Percentiles rank a stretch among this genome's conserved stretches.
Evolutionary conservation across 2,329 filamentous ascomycete genomes (phyloP).

Genomic region (Thelonectria discophora): DNA sequence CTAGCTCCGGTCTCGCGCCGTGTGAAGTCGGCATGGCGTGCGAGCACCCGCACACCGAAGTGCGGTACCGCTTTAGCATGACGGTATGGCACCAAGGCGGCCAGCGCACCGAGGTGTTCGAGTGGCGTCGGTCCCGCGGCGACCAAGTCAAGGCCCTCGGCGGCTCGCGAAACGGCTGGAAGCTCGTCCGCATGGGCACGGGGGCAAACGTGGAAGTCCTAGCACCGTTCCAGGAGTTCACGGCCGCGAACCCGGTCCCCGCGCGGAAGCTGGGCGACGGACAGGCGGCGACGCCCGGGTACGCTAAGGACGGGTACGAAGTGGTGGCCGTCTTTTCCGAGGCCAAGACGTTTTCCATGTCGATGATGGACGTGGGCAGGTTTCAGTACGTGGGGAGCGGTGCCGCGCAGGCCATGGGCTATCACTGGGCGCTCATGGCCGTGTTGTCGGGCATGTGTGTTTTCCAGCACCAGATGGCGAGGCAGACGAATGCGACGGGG

Average conservation of each 20-base stretch:
- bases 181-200: conserved; percentile 27
- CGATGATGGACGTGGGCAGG: neutral
- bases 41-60: neutral
- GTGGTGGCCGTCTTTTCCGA: conserved; percentile 2
- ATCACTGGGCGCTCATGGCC: conserved; percentile 18
- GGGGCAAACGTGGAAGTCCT: neutral
- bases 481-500: conserved; percentile 1
- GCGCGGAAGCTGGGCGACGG: neutral
- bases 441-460: neutral
- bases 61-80: conserved; percentile 26
- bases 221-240: neutral
- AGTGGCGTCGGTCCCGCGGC: conserved; percentile 28
- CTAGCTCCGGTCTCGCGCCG: conserved; percentile 13
- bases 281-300: neutral
- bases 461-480: conserved; percentile 12
- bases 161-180: conserved; percentile 26
- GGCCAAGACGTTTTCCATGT: neutral
- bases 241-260: too few relatives aligned
- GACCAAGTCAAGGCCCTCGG: conserved; percentile 30
- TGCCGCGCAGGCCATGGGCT: conserved; percentile 7
- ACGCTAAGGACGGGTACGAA: conserved; percentile 2
- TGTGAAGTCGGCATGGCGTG: conserved; percentile 16
- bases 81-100: conserved; percentile 14
- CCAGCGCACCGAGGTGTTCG: conserved; percentile 26
- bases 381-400: conserved; percentile 15